Conservation (phyloP, 352 stramenopile genomes). For the Globisporangium middletonii region DNA sequence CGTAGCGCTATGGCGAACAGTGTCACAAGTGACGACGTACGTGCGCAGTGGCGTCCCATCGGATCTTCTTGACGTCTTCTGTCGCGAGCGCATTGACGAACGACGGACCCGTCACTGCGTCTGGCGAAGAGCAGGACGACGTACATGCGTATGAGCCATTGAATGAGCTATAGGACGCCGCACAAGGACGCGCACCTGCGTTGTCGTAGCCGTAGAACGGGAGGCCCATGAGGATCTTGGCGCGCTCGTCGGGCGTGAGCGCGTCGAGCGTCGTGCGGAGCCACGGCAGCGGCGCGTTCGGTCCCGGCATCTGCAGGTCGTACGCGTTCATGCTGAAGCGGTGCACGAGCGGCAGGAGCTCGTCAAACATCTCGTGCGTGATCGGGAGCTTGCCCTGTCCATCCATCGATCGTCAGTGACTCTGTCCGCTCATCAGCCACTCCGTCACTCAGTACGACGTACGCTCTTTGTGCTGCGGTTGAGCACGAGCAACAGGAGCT, state of each 20-base stretch:
- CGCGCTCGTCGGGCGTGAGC: constrained; percentile 33
- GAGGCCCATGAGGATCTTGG: constrained; percentile 64
- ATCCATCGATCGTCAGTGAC: not conserved
- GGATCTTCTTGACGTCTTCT: constrained; percentile 36
- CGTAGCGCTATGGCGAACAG: too few species aligned
- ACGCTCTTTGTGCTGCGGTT: constrained; percentile 50
- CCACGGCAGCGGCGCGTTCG: constrained; percentile 66
- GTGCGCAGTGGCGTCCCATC: constrained; percentile 40
- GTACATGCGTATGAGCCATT: not conserved
- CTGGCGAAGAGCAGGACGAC: constrained; percentile 8
- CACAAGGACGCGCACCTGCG: constrained; percentile 14
- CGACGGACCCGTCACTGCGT: constrained; percentile 33
- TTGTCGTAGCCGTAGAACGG: constrained; percentile 84
- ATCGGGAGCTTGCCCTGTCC: constrained; percentile 42
- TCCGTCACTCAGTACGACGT: not conserved
- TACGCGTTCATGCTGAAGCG: constrained; percentile 84
- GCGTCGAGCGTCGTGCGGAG: constrained; percentile 50
- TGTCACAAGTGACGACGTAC: constrained; percentile 16
- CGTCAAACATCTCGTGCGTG: constrained; percentile 44
- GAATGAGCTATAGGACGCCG: not conserved
- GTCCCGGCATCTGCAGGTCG: constrained; percentile 52
- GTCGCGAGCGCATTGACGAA: constrained; percentile 36
- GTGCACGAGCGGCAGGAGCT: constrained; percentile 58
- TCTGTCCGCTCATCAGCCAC: not conserved
- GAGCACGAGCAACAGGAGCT: constrained; percentile 64